Percentiles rank a stretch among this genome's conserved stretches.
Conservation (phyloP, 345 rosid species). For the Pistacia integerrima region DNA sequence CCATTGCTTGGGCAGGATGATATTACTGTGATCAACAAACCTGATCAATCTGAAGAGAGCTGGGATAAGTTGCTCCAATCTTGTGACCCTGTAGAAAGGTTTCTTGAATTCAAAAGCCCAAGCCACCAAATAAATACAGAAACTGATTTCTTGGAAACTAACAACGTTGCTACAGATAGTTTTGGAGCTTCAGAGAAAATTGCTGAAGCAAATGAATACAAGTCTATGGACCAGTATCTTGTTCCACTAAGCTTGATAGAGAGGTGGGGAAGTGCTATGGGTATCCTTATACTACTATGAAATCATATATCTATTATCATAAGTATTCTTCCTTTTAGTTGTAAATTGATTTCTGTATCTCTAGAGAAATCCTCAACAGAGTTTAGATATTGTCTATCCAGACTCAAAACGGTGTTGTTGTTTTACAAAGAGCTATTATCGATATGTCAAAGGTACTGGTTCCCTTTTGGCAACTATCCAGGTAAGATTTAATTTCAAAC, state of each 20-base stretch:
- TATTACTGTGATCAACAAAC: slow-evolving; percentile 23
- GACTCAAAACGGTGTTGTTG: slow-evolving; percentile 94
- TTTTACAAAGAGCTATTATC: slow-evolving; percentile 92
- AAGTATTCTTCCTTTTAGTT: not conserved
- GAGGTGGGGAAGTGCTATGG: slow-evolving; percentile 98
- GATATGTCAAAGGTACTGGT: slow-evolving; percentile 94
- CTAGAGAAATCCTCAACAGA: slow-evolving; percentile 29
- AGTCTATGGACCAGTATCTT: slow-evolving; percentile 45
- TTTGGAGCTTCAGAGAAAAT: slow-evolving; percentile 34
- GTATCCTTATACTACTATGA: slow-evolving; percentile 53
- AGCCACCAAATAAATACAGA: slow-evolving; percentile 31
- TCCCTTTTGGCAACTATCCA: slow-evolving; percentile 81
- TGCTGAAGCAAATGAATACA: slow-evolving; percentile 32
- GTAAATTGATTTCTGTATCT: not conserved
- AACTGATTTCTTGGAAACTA: slow-evolving; percentile 18
- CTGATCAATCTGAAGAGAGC: slow-evolving; percentile 43
- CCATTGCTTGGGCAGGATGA: slow-evolving; percentile 47
- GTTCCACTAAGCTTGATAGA: slow-evolving; percentile 79
- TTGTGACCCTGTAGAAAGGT: slow-evolving; percentile 70
- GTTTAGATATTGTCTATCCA: slow-evolving; percentile 77
- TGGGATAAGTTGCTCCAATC: slow-evolving; percentile 52
- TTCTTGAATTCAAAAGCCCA: slow-evolving; percentile 56
- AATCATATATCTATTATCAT: not conserved
- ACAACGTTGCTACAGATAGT: slow-evolving; percentile 26
- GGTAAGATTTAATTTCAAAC: slow-evolving; percentile 42